phyloP scores from a whole-genome alignment of 1,284 basidiomycete species.

The Anthracocystis setariae region DNA sequence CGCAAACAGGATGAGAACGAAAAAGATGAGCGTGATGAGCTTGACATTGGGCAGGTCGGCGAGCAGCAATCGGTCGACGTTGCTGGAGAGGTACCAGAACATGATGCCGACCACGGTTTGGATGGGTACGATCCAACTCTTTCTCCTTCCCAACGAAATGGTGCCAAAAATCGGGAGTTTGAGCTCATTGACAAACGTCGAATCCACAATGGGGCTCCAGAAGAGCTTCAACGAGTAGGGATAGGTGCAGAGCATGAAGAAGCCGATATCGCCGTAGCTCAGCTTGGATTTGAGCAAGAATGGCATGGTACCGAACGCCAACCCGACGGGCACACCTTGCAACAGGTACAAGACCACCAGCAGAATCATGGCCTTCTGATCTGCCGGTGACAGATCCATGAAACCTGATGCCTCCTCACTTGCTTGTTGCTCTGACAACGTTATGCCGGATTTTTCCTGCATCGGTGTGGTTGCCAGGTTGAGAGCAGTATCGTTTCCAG shows the following conservation, averaged over 20 bases:
- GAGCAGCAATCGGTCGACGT: constrained; percentile 82
- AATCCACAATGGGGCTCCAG: constrained; percentile 98
- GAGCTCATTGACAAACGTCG: constrained; percentile 78
- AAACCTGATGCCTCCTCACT: constrained; percentile 40
- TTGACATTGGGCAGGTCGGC: constrained; percentile 81
- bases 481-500: constrained; percentile 5
- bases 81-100: constrained; percentile 86
- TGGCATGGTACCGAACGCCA: constrained; percentile 83
- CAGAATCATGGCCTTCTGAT: constrained; percentile 76
- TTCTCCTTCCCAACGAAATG: constrained; percentile 80
- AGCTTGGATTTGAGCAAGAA: constrained; percentile 94
- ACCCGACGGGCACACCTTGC: constrained; percentile 92
- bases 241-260: constrained; percentile 93
- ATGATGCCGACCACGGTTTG: constrained; percentile 87
- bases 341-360: constrained; percentile 89
- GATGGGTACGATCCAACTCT: constrained; percentile 99
- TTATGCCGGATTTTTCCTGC: constrained; percentile 21
- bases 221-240: constrained; percentile 96
- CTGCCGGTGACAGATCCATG: constrained; percentile 47
- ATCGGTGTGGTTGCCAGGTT: constrained; percentile 16
- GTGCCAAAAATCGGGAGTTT: constrained; percentile 37
- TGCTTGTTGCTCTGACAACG: constrained; percentile 19
- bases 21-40: constrained; percentile 86
- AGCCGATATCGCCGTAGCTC: constrained; percentile 94
- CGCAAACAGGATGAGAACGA: constrained; percentile 86